Evolutionary conservation across 306 rosid species (phyloP), one percentile per base, ranked within the genome.

Genomic region (Delonix regia): DNA sequence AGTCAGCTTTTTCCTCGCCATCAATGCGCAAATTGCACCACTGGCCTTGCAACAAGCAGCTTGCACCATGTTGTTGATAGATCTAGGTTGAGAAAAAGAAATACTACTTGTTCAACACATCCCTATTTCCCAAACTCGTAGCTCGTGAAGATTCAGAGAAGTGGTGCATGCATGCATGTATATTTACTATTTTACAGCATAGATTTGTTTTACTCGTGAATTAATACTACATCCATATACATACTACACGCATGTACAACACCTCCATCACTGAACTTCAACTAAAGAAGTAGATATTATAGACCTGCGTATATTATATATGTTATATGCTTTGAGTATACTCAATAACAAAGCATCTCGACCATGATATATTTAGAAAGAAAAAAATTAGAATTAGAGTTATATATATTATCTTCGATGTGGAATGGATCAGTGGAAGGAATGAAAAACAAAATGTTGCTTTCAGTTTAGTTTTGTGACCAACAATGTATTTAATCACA

Each of bases 101-200:
- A 71, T 44, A 45, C 51, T 60, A 19, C 66, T 48, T 47, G 77
- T 49, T 59, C 52, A 36, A 11, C 22, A 51, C 24, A n/a, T 80
- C 80, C 84, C 76, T 27, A 22, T 47, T 84, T 64, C 33, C n/a
- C 51, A 59, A 65, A 47, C 73, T 80, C 22, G n/a, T 28, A 38
- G 61, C 85, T 84, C 87, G 87, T 85, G 88, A 85, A 61, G 61
- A 24, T 52, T 77, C 85, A 44, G 74, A 44, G 74, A 73, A 42
- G 60, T 73, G 30, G 22, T 70, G 60, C 83, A 80, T 80, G 83
- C 18, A 65, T 24, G 55, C 25, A 69, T 66, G 27, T 21, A 38
- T 64, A 34, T 62, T 34, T 30, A 16, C 45, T 3, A 79, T 61
- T 56, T 82, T 60, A 47, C n/a, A 21, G 12, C 61, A 55, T 49